Percentiles rank a stretch among this genome's conserved stretches.
These are phyloP conservation scores for Castanea sativa DNA, from an alignment of 306 rosid genomes.

Conservation along the genomic window DNA sequence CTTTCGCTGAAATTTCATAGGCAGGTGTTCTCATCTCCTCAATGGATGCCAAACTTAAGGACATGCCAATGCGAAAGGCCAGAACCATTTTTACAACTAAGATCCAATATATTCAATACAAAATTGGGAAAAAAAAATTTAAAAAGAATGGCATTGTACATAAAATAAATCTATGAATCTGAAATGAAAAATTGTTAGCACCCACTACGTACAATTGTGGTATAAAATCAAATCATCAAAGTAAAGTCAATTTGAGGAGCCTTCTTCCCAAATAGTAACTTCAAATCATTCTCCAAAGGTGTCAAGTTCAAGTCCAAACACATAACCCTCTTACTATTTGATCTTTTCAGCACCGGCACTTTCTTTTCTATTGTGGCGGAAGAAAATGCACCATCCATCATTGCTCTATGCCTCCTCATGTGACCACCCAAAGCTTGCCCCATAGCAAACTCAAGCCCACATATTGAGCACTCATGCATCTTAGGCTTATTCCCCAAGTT, in stretches of 20 bases:
- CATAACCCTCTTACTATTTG: conserved; percentile 40
- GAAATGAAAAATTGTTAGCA: background rate
- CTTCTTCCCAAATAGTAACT: conserved; percentile 45
- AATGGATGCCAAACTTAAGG: conserved; percentile 40
- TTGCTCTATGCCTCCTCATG: conserved; percentile 61
- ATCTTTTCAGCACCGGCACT: conserved; percentile 52
- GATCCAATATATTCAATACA: background rate
- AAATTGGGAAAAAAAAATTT: background rate
- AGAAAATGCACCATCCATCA: conserved; percentile 19
- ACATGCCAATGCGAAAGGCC: too few relatives aligned
- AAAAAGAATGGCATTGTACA: background rate
- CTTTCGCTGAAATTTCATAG: conserved; percentile 21
- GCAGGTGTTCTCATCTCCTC: conserved; percentile 69
- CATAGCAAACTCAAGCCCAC: too few relatives aligned
- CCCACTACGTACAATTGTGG: background rate
- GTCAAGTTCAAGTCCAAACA: conserved; percentile 78
- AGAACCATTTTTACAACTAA: too few relatives aligned
- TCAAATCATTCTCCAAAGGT: conserved; percentile 69
- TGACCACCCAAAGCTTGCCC: too few relatives aligned
- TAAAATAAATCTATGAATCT: background rate
- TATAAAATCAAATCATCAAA: conserved; percentile 18
- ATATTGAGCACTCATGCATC: too few relatives aligned
- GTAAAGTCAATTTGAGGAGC: conserved; percentile 42
- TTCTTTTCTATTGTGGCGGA: conserved; percentile 17
- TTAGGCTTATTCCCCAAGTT: conserved; percentile 13